A percentile compares a stretch with the other conserved stretches of the same genome.
phyloP scores from a whole-genome alignment of 106 monocot species.

The Dactylorhiza incarnata region DNA sequence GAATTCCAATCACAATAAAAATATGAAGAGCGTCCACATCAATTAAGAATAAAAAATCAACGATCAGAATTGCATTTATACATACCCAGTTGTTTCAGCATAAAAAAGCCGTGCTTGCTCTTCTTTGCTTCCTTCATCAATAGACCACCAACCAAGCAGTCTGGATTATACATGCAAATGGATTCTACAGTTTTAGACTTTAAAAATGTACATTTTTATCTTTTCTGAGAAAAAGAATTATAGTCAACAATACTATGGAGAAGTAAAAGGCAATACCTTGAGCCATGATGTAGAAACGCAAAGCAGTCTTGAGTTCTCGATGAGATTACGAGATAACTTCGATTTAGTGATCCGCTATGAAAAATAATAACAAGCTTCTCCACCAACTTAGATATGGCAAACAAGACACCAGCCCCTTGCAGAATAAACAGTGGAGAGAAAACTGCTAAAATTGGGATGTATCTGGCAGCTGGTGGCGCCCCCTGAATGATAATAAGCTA shows the following conservation, averaged over 20 bases:
- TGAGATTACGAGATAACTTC: slow-evolving; percentile 55
- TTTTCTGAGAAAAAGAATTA: no score
- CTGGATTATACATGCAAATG: slow-evolving; percentile 22
- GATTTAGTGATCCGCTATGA: slow-evolving; percentile 40
- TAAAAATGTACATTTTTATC: no score
- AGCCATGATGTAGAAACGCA: slow-evolving; percentile 87
- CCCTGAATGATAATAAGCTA: slow-evolving; percentile 38
- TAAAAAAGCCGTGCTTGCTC: slow-evolving; percentile 81
- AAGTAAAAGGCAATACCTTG: slow-evolving; percentile 39
- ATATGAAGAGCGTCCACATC: background rate
- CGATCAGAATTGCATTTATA: background rate
- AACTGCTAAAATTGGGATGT: slow-evolving; percentile 62
- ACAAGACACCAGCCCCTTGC: slow-evolving; percentile 79
- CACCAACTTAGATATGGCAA: slow-evolving; percentile 63
- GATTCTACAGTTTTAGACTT: no score
- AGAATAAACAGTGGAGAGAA: slow-evolving; percentile 83
- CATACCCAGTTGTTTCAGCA: slow-evolving; percentile 59
- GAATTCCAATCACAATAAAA: background rate
- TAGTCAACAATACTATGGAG: background rate
- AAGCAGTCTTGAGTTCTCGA: slow-evolving; percentile 68
- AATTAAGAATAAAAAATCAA: background rate
- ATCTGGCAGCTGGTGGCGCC: slow-evolving; percentile 60
- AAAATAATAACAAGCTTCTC: slow-evolving; percentile 79
- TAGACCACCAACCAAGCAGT: slow-evolving; percentile 96
- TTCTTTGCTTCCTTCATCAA: slow-evolving; percentile 97